phyloP scores from a whole-genome alignment of 2,329 filamentous ascomycete species.

The Acrodontium crateriforme region DNA sequence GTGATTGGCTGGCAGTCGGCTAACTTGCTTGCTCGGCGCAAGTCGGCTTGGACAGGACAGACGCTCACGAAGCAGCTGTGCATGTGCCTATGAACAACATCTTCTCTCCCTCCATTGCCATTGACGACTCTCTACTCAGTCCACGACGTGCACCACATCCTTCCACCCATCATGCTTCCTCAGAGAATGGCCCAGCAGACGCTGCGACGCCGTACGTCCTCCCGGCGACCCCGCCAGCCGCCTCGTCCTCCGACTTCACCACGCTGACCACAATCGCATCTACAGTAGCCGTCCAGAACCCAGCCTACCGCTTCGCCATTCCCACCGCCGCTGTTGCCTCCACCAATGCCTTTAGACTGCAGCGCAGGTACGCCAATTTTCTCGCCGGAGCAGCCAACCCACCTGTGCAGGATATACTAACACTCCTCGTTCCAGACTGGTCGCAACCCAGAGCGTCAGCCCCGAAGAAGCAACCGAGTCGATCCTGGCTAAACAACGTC shows the following conservation, averaged over 20 bases:
- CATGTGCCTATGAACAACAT: constrained; percentile 14
- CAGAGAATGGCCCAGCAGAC: constrained; percentile 31
- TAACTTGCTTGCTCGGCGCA: neutral
- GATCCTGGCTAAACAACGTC: constrained; percentile 70
- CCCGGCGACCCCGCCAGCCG: neutral
- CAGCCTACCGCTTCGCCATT: constrained; percentile 31
- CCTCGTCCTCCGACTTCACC: neutral
- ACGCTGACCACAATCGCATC: constrained; percentile 3
- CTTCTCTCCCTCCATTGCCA: constrained; percentile 15
- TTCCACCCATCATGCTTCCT: constrained; percentile 27
- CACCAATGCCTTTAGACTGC: constrained; percentile 26
- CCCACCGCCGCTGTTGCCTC: constrained; percentile 29
- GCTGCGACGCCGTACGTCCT: constrained; percentile 27
- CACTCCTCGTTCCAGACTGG: constrained; percentile 21
- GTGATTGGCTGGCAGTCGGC: neutral
- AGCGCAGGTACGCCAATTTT: constrained; percentile 31
- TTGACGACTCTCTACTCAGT: constrained; percentile 5
- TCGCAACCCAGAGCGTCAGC: constrained; percentile 45
- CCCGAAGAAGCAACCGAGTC: constrained; percentile 37
- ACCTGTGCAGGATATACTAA: neutral
- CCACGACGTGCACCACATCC: constrained; percentile 11
- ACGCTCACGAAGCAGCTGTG: neutral
- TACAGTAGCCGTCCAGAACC: constrained; percentile 33
- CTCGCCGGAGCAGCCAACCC: constrained; percentile 3
- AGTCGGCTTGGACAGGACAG: neutral